These are phyloP conservation scores for Acanthamoeba lenticulata DNA, from an alignment of 208 protist genomes.

Conservation along the genomic window DNA sequence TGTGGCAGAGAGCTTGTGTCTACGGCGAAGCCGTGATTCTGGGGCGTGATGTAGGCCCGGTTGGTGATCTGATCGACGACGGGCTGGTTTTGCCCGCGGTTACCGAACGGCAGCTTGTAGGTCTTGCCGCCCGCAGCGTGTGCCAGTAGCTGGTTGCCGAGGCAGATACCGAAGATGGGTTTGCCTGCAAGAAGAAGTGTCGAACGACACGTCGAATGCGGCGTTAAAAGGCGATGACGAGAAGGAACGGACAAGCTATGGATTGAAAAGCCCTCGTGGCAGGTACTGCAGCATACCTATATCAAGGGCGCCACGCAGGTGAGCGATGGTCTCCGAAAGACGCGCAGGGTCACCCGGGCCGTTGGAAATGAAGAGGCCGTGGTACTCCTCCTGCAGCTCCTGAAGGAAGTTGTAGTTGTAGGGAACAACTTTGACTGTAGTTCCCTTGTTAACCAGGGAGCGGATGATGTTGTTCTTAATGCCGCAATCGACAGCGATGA, in stretches of 20 bases:
- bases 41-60: conserved; percentile 85
- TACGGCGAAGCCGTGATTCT: conserved; percentile 99
- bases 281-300: neutral
- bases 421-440: conserved; percentile 87
- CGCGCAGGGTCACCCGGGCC: neutral
- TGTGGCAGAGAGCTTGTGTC: conserved; percentile 92
- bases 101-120: conserved; percentile 99
- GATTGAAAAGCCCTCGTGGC: too few species aligned
- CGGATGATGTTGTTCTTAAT: conserved; percentile 89
- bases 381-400: conserved; percentile 92
- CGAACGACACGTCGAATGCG: conserved; percentile 91
- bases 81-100: conserved; percentile 98
- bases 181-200: neutral
- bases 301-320: neutral
- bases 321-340: neutral
- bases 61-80: conserved; percentile 90
- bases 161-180: conserved; percentile 98
- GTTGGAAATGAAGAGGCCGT: conserved; percentile 96
- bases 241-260: neutral
- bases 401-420: conserved; percentile 95
- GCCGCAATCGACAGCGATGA: conserved; percentile 88
- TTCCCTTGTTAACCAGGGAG: conserved; percentile 81
- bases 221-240: conserved; percentile 67
- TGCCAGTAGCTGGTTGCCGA: conserved; percentile 98
- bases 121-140: conserved; percentile 92